Evolutionary conservation across 768 basidiomycete species (phyloP).

Genomic region (Zangia roseola): DNA sequence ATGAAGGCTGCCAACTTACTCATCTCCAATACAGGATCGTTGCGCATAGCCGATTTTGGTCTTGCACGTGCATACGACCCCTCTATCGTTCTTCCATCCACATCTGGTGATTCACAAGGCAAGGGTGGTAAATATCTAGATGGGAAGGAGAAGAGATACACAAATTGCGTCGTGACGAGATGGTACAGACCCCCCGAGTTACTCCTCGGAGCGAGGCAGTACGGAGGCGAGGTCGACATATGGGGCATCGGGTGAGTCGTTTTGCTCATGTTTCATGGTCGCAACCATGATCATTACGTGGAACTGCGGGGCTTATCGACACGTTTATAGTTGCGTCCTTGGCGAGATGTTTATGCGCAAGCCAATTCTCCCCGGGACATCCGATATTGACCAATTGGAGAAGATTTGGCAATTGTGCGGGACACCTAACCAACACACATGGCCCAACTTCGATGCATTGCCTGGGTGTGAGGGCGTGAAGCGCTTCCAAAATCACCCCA

Average conservation of each 20-base stretch:
- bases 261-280: not conserved
- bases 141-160: constrained; percentile 72
- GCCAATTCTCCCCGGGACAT: constrained; percentile 84
- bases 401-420: constrained; percentile 92
- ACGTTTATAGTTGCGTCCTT: constrained; percentile 72
- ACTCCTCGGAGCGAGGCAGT: constrained; percentile 82
- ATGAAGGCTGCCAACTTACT: constrained; percentile 99
- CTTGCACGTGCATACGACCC: constrained; percentile 81
- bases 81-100: constrained; percentile 36
- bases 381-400: constrained; percentile 89
- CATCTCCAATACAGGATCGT: constrained; percentile 79
- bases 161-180: constrained; percentile 91
- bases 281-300: not conserved
- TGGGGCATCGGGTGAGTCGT: constrained; percentile 90
- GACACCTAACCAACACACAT: constrained; percentile 76
- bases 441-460: constrained; percentile 73
- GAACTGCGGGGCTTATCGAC: constrained; percentile 1
- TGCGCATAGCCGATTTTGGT: constrained; percentile 96
- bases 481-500: constrained; percentile 51
- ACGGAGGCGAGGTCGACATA: constrained; percentile 93
- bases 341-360: constrained; percentile 91
- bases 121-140: constrained; percentile 36
- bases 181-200: constrained; percentile 97
- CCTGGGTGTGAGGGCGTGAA: constrained; percentile 82
- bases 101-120: constrained; percentile 15